Evolutionary conservation across 2,329 filamentous ascomycete genomes (phyloP), one percentile per base, ranked within the genome.

Genomic region (Neophaeococcomyces mojaviensis): DNA sequence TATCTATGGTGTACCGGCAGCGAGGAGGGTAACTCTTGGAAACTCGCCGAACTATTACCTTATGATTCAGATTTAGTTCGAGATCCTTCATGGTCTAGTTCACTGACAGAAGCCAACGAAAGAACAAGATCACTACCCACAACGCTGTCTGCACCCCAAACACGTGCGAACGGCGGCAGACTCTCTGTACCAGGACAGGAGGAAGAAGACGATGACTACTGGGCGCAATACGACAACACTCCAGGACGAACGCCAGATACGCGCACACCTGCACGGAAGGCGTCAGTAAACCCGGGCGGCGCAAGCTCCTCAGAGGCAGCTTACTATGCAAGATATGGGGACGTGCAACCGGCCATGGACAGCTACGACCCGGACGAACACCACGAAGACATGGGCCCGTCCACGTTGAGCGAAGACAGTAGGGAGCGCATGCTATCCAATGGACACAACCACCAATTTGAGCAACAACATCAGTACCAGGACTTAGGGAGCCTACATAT

Each of bases 301-400:
- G 53, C 65, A 55, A 57, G 53, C 10, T 61, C 66, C 5, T 71
- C 73, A 12, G 78, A 82, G 49, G 66, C 72, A 15, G 74, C 77
- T 31, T 82, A 82, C 58, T 82, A 77, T 58, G 74, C 71, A 12
- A 72, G 73, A 33, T 83, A 83, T 57, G 72, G 70, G 33, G 73
- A 79, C 49, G 79, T 83, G 9, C 79, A 83, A 55, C 79, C 79
- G 5, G 78, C 77, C 2, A 68, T 83, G 63, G 79, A 83, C 55
- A 71, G 69, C 31, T 74, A 82, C 55, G 79, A 82, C 53, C 78
- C 78, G 13, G 71, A 74, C 40, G 76, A 80, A 58, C 71, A 75
- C 39, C 61, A 69, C 35, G 59, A 64, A 16, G 64, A 66, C 37
- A 59, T 71, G 1, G 69, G 67, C 12, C 65, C 73, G 15, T 76